A percentile compares a stretch with the other conserved stretches of the same genome.
These are phyloP conservation scores for Phytophthora hybrid DNA, from an alignment of 352 stramenopile genomes.

Conservation along the genomic window DNA sequence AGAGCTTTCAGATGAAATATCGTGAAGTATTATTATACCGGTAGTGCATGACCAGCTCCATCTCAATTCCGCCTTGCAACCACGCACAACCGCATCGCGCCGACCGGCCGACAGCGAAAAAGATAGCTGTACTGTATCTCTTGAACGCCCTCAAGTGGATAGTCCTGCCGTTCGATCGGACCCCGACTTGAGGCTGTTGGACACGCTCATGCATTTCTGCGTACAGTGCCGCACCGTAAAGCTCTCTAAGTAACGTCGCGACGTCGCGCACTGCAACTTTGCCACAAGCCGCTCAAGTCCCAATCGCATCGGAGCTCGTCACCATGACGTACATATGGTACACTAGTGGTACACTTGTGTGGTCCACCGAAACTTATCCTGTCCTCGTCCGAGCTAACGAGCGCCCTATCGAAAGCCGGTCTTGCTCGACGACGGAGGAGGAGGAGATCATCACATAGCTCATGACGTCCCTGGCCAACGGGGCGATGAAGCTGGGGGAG, in stretches of 20 bases:
- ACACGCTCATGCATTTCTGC: neutral
- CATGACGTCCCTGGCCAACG: slow-evolving; percentile 29
- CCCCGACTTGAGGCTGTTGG: slow-evolving; percentile 5
- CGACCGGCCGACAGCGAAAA: neutral
- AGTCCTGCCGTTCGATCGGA: slow-evolving; percentile 20
- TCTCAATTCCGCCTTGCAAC: neutral
- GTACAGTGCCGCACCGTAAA: neutral
- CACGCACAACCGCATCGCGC: neutral
- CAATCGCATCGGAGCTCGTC: neutral
- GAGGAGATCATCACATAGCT: slow-evolving; percentile 19
- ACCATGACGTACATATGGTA: no score
- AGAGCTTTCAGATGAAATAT: neutral
- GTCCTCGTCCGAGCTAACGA: no score
- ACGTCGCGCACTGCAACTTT: slow-evolving; percentile 6
- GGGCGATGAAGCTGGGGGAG: slow-evolving; percentile 56
- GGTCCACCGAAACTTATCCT: no score
- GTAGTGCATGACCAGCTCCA: neutral
- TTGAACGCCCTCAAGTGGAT: slow-evolving; percentile 7
- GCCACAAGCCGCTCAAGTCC: neutral
- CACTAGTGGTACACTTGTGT: no score
- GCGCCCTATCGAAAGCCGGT: slow-evolving; percentile 20
- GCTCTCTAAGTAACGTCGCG: slow-evolving; percentile 17
- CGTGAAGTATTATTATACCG: no score
- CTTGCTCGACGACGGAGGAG: no score
- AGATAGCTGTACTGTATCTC: no score